A percentile compares a stretch with the other conserved stretches of the same genome.
Evolutionary conservation across 1,284 basidiomycete species (phyloP).

Genomic region (Neonothopanus nambi): DNA sequence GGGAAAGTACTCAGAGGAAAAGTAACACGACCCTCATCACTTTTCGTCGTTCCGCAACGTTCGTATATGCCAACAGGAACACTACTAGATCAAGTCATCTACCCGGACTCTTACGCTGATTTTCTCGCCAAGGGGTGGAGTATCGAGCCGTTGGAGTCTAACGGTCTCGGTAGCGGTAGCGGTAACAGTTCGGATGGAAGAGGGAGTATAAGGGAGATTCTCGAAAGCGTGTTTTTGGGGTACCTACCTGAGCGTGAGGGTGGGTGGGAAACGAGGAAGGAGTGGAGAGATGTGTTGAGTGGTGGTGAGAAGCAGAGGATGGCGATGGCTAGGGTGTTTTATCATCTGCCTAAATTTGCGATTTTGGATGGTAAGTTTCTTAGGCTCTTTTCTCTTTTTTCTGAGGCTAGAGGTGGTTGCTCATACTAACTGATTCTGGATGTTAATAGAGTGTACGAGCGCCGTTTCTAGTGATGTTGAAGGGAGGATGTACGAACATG

Average conservation of each 20-base stretch:
- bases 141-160: no score
- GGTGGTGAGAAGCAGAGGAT: slow-evolving; percentile 97
- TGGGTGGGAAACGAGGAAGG: slow-evolving; percentile 87
- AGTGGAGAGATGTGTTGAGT: slow-evolving; percentile 94
- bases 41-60: slow-evolving; percentile 91
- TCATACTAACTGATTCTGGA: not conserved
- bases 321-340: slow-evolving; percentile 84
- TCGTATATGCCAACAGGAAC: slow-evolving; percentile 90
- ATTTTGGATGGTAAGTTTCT: slow-evolving; percentile 70
- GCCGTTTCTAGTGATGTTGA: slow-evolving; percentile 97
- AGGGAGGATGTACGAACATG: slow-evolving; percentile 93
- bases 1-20: slow-evolving; percentile 4
- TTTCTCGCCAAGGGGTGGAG: slow-evolving; percentile 65
- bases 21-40: slow-evolving; percentile 44
- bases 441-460: slow-evolving; percentile 81
- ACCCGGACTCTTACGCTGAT: slow-evolving; percentile 83
- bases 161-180: slow-evolving; percentile 41
- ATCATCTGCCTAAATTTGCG: slow-evolving; percentile 79
- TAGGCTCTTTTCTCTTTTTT: not conserved
- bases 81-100: slow-evolving; percentile 86
- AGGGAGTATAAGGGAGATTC: slow-evolving; percentile 72
- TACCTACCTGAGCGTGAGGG: slow-evolving; percentile 90
- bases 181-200: slow-evolving; percentile 47
- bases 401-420: no score
- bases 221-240: slow-evolving; percentile 80